Conservation (phyloP, 2,329 filamentous ascomycete genomes). For the Lachnellula willkommii region DNA sequence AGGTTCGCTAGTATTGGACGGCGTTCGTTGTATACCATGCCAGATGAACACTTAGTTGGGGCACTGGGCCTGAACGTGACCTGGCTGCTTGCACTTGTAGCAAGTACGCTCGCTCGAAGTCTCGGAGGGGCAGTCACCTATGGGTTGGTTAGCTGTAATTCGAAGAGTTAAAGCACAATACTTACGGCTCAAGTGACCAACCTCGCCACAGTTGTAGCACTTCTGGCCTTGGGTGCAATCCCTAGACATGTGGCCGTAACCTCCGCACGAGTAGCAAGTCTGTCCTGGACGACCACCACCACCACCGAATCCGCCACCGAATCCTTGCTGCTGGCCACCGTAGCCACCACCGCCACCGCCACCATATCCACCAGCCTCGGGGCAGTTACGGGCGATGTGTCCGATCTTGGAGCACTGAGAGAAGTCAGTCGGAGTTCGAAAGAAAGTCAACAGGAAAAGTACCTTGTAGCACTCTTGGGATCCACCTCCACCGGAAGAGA, state of each 20-base stretch:
- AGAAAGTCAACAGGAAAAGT: background rate
- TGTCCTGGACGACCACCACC: slow-evolving; percentile 57
- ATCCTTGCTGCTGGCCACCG: slow-evolving; percentile 28
- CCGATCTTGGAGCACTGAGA: slow-evolving; percentile 80
- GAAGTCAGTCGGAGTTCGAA: slow-evolving; percentile 10
- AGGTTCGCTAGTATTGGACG: slow-evolving; percentile 4
- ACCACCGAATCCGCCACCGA: slow-evolving; percentile 38
- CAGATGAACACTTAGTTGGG: slow-evolving; percentile 57
- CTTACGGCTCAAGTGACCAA: slow-evolving; percentile 57
- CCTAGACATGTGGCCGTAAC: slow-evolving; percentile 91
- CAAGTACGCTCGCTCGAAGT: slow-evolving; percentile 88
- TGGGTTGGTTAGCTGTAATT: slow-evolving; percentile 9
- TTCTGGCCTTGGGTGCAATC: slow-evolving; percentile 99
- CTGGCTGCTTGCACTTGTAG: slow-evolving; percentile 83
- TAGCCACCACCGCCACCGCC: slow-evolving; percentile 34
- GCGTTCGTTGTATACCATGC: slow-evolving; percentile 20
- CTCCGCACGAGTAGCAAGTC: slow-evolving; percentile 98
- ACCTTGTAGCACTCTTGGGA: slow-evolving; percentile 81
- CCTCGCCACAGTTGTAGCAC: slow-evolving; percentile 98
- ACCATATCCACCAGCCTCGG: slow-evolving; percentile 53
- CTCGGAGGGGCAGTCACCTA: slow-evolving; percentile 90
- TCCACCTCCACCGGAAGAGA: slow-evolving; percentile 39
- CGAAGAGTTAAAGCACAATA: background rate
- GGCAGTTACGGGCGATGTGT: slow-evolving; percentile 92
- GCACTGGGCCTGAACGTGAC: slow-evolving; percentile 77